phyloP scores from a whole-genome alignment of 176 grass and related monocot species.

The maize (Zea mays) region DNA sequence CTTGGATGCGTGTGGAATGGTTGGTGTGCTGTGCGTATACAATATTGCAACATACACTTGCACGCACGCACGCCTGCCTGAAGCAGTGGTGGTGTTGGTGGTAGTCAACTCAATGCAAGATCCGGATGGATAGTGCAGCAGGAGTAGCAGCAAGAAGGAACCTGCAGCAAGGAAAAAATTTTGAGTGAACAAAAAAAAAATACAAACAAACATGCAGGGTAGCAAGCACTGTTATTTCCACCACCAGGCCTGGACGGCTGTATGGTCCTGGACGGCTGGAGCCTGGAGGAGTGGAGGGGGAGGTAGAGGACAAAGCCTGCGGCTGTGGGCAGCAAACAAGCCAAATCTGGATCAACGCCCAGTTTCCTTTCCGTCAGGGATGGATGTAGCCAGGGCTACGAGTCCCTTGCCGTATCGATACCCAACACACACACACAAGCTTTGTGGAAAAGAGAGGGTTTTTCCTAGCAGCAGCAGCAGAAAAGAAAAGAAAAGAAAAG shows the following conservation, averaged over 20 bases:
- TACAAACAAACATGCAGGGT: neutral
- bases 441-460: slow-evolving; percentile 32
- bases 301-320: slow-evolving; percentile 2
- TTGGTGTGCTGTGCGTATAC: slow-evolving; percentile 15
- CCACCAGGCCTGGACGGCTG: slow-evolving; percentile 33
- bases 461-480: slow-evolving; percentile 13
- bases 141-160: slow-evolving; percentile 5
- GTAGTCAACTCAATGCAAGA: slow-evolving; percentile 44
- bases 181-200: no score
- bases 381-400: neutral
- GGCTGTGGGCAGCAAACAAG: slow-evolving; percentile 27
- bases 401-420: slow-evolving; percentile 41
- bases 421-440: slow-evolving; percentile 39
- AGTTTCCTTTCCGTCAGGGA: slow-evolving; percentile 33
- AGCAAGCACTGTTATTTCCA: neutral
- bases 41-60: slow-evolving; percentile 16
- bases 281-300: no score
- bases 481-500: neutral
- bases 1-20: slow-evolving; percentile 18
- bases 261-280: slow-evolving; percentile 9
- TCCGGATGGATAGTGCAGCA: neutral
- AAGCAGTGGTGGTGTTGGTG: slow-evolving; percentile 29
- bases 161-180: no score
- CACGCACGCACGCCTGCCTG: slow-evolving; percentile 33
- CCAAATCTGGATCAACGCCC: slow-evolving; percentile 30